A percentile compares a stretch with the other conserved stretches of the same genome.
phyloP scores from a whole-genome alignment of 2,329 filamentous ascomycete genomes.

The Cladosporium sp. region DNA sequence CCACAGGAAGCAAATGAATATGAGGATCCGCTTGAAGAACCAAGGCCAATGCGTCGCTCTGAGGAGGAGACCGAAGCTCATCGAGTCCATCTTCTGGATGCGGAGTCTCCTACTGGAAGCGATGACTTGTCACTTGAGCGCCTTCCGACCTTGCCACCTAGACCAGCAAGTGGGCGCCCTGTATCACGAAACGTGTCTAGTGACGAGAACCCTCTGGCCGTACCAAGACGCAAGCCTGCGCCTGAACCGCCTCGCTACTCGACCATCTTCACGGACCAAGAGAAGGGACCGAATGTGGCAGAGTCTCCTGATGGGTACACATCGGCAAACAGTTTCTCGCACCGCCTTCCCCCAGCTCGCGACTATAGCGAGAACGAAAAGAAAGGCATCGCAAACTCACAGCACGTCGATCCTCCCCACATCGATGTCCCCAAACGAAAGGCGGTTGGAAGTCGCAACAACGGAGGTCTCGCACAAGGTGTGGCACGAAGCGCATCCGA shows the following conservation, averaged over 20 bases:
- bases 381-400: constrained; percentile 16
- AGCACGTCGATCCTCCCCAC: constrained; percentile 32
- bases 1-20: constrained; percentile 46
- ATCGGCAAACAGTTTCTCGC: constrained; percentile 41
- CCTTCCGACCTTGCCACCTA: constrained; percentile 42
- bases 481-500: constrained; percentile 23
- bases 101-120: constrained; percentile 35
- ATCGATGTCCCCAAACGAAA: constrained; percentile 46
- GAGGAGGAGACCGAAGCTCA: constrained; percentile 34
- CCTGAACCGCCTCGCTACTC: constrained; percentile 48
- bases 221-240: constrained; percentile 42
- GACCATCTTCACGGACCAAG: constrained; percentile 37
- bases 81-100: constrained; percentile 47
- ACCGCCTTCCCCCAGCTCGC: constrained; percentile 31
- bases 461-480: constrained; percentile 2
- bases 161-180: constrained; percentile 24
- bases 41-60: constrained; percentile 15
- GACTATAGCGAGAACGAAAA: constrained; percentile 26
- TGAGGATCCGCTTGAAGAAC: constrained; percentile 48
- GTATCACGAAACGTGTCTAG: constrained; percentile 19
- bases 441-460: constrained; percentile 37
- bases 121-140: constrained; percentile 17
- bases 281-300: constrained; percentile 32
- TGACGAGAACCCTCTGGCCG: constrained; percentile 10
- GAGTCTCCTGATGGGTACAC: constrained; percentile 43